A percentile compares a stretch with the other conserved stretches of the same genome.
Evolutionary conservation across 2,329 filamentous ascomycete genomes (phyloP).

Genomic region (Chaetomium olivaceum): DNA sequence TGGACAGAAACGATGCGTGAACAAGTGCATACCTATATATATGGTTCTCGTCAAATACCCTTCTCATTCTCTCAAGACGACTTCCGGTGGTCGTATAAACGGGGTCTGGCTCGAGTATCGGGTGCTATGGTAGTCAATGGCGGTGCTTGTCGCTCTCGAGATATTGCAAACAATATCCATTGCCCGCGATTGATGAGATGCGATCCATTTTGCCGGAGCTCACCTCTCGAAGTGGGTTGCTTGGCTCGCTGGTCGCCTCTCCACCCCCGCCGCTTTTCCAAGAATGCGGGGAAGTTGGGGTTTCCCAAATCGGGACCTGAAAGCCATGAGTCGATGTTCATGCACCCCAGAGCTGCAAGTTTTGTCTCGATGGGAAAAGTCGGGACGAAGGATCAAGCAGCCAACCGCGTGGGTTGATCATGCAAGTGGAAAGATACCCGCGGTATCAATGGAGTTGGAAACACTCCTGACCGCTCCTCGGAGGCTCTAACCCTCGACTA

Average conservation of each 20-base stretch:
- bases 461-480: not conserved
- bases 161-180: not conserved
- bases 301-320: conserved; percentile 17
- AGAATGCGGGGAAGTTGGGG: conserved; percentile 32
- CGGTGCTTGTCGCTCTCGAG: not conserved
- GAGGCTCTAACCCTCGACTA: not conserved
- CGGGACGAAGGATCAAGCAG: not conserved
- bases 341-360: not conserved
- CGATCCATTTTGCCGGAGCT: not conserved
- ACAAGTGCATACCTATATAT: not conserved
- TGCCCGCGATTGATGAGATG: not conserved
- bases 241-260: not conserved
- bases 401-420: not conserved
- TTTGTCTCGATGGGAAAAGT: conserved; percentile 5
- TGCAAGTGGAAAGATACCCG: not conserved
- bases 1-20: too few species aligned
- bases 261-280: conserved; percentile 8
- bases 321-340: conserved; percentile 4
- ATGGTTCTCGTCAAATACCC: not conserved
- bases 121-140: not conserved
- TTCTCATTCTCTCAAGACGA: not conserved
- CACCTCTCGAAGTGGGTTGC: not conserved
- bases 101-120: not conserved
- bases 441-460: not conserved
- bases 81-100: not conserved